Percentiles rank a stretch among this genome's conserved stretches.
phyloP scores from a whole-genome alignment of 2,329 filamentous ascomycete genomes.

The Sporothrix luriei region DNA sequence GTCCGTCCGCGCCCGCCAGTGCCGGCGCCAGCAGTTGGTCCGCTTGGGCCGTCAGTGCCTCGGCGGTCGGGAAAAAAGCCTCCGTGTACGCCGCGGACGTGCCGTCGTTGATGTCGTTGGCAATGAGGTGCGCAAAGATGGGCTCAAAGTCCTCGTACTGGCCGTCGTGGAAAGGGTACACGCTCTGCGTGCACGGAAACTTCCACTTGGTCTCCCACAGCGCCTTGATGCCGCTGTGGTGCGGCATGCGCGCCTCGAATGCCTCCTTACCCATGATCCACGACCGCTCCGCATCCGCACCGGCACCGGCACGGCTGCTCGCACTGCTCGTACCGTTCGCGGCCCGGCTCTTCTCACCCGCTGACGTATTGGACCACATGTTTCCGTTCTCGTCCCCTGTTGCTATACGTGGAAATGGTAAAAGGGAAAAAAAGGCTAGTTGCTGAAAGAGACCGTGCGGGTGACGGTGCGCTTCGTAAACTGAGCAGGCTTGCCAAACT shows the following conservation, averaged over 20 bases:
- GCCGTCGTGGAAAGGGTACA: constrained; percentile 77
- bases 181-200: constrained; percentile 62
- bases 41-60: constrained; percentile 57
- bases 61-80: constrained; percentile 63
- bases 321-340: neutral
- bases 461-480: constrained; percentile 44
- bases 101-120: constrained; percentile 65
- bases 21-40: constrained; percentile 44
- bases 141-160: constrained; percentile 68
- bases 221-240: constrained; percentile 61
- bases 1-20: constrained; percentile 40
- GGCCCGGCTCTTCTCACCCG: neutral
- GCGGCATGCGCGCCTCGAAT: constrained; percentile 53
- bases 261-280: constrained; percentile 51
- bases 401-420: too few species aligned
- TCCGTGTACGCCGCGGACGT: constrained; percentile 66
- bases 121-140: constrained; percentile 65
- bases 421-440: neutral
- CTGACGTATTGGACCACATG: neutral
- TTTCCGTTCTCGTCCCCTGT: neutral
- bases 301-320: neutral
- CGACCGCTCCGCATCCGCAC: constrained; percentile 26
- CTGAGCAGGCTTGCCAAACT: constrained; percentile 36
- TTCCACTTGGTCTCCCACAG: constrained; percentile 80
- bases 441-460: constrained; percentile 38